Evolutionary conservation across 768 basidiomycete species (phyloP).

Genomic region (Crucibulum laeve): DNA sequence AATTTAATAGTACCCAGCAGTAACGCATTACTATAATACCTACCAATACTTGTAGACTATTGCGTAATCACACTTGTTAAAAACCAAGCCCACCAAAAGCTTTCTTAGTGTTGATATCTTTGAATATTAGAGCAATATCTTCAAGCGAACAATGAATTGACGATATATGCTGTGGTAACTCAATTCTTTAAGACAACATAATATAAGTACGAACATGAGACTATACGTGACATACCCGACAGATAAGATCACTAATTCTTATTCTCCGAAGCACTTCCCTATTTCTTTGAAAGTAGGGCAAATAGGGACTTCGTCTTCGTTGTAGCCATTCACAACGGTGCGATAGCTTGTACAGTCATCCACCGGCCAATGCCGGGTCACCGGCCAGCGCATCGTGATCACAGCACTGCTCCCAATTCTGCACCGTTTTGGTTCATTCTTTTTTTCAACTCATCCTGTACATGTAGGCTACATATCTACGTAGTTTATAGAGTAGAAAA

Average conservation of each 20-base stretch:
- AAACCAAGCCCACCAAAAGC: constrained; percentile 70
- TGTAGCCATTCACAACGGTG: constrained; percentile 38
- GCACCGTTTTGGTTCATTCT: too few species aligned
- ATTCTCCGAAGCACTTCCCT: constrained; percentile 54
- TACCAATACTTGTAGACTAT: too few species aligned
- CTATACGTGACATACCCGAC: constrained; percentile 29
- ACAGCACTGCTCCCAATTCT: too few species aligned
- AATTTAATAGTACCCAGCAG: too few species aligned
- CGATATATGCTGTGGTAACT: constrained; percentile 49
- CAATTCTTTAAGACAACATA: constrained; percentile 37
- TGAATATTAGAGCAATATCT: constrained; percentile 64
- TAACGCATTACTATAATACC: too few species aligned
- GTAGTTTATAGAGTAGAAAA: too few species aligned
- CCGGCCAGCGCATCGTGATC: too few species aligned
- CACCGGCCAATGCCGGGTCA: too few species aligned
- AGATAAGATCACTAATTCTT: constrained; percentile 69
- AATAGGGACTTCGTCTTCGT: constrained; percentile 43
- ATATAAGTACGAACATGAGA: neutral
- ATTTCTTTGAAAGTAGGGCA: constrained; percentile 77
- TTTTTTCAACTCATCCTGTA: too few species aligned
- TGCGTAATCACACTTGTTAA: too few species aligned
- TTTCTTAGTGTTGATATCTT: constrained; percentile 53
- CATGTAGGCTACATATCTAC: too few species aligned
- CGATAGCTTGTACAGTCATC: too few species aligned
- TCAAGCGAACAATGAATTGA: constrained; percentile 62